Percentiles rank a stretch among this genome's conserved stretches.
phyloP scores from a whole-genome alignment of 163 green algal species.

The Scenedesmus sp. region DNA sequence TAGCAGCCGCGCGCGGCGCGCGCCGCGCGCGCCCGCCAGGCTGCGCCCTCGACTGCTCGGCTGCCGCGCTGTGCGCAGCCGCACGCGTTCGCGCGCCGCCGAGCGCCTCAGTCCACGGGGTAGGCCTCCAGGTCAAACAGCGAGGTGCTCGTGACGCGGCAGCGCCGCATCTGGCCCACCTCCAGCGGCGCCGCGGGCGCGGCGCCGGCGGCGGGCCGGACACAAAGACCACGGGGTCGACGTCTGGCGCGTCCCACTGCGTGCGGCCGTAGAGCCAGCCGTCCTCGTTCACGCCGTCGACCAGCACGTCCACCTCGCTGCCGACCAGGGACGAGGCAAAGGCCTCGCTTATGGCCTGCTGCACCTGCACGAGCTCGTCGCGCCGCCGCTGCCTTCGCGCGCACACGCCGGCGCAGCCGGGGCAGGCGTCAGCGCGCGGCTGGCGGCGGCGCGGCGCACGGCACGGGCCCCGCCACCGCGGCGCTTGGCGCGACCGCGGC shows the following conservation, averaged over 20 bases:
- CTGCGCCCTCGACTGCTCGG: no score
- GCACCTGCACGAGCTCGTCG: conserved; percentile 85
- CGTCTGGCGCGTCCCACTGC: no score
- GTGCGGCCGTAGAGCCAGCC: conserved; percentile 82
- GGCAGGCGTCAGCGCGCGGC: no score
- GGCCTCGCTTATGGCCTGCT: conserved; percentile 80
- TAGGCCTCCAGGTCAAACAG: conserved; percentile 88
- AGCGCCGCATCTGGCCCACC: conserved; percentile 78
- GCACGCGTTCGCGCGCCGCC: no score
- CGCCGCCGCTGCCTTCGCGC: conserved; percentile 69
- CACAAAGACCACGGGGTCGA: conserved; percentile 89
- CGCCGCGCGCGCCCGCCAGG: no score
- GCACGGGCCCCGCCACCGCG: no score
- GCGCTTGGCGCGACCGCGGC: no score
- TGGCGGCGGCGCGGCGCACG: no score
- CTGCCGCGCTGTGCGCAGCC: no score
- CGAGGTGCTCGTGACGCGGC: conserved; percentile 64
- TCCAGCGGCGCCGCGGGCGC: conserved; percentile 40
- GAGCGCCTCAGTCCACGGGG: conserved; percentile 70
- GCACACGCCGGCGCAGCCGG: no score
- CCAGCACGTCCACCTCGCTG: conserved; percentile 76
- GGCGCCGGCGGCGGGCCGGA: conserved; percentile 44
- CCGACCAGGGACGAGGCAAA: conserved; percentile 78
- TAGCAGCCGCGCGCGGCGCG: no score
- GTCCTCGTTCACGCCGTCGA: conserved; percentile 83